These are phyloP conservation scores for Henckelia pumila DNA, from an alignment of 257 asterid species.

Conservation along the genomic window DNA sequence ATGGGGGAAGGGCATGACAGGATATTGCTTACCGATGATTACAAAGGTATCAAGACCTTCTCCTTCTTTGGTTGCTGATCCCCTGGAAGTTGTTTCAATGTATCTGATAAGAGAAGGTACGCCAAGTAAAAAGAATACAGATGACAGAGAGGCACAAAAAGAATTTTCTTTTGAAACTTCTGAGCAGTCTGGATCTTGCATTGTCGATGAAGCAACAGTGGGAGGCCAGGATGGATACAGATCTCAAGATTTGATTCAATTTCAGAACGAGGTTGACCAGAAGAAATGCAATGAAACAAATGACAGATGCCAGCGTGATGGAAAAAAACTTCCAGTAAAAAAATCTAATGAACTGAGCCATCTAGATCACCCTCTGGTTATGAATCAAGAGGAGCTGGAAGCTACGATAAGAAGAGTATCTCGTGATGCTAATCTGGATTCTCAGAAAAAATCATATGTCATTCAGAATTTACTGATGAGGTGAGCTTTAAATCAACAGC, in stretches of 20 bases:
- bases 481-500: slow-evolving; percentile 33
- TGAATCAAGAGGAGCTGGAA: slow-evolving; percentile 68
- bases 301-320: slow-evolving; percentile 31
- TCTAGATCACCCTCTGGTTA: slow-evolving; percentile 45
- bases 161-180: slow-evolving; percentile 23
- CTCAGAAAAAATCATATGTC: slow-evolving; percentile 51
- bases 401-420: slow-evolving; percentile 70
- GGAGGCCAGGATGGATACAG: slow-evolving; percentile 31
- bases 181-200: slow-evolving; percentile 33
- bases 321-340: slow-evolving; percentile 20
- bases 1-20: slow-evolving; percentile 76
- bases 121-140: slow-evolving; percentile 26
- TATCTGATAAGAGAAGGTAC: slow-evolving; percentile 48
- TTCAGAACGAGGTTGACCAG: slow-evolving; percentile 37
- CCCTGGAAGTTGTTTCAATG: slow-evolving; percentile 56
- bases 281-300: slow-evolving; percentile 35
- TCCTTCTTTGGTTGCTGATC: slow-evolving; percentile 44
- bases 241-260: slow-evolving; percentile 28
- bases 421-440: slow-evolving; percentile 61
- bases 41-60: slow-evolving; percentile 39
- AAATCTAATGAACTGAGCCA: slow-evolving; percentile 27
- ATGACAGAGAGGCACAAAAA: slow-evolving; percentile 17
- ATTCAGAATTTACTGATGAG: slow-evolving; percentile 76
- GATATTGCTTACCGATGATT: slow-evolving; percentile 33
- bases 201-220: slow-evolving; percentile 28